phyloP scores from a whole-genome alignment of 108 stramenopile genomes.

The Nitzschia sp. region DNA sequence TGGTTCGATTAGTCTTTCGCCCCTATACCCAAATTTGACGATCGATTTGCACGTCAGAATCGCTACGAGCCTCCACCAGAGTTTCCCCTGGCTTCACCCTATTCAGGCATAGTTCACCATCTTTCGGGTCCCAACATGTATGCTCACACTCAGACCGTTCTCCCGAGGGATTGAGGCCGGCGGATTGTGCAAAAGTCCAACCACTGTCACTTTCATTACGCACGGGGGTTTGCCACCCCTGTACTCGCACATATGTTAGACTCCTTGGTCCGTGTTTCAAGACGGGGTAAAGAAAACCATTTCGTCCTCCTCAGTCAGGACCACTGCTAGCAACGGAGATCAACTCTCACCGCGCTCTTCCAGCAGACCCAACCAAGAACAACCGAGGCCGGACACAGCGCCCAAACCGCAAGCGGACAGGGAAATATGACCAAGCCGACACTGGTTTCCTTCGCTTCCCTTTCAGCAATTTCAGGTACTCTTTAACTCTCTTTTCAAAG shows the following conservation, averaged over 20 bases:
- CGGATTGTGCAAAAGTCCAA: conserved; percentile 83
- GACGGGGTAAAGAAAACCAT: conserved; percentile 91
- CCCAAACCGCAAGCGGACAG: conserved; percentile 53
- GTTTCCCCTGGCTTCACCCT: conserved; percentile 96
- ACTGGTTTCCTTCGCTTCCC: conserved; percentile 93
- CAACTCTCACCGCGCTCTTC: conserved; percentile 43
- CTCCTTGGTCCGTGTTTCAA: conserved; percentile 98
- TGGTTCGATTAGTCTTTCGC: conserved; percentile 98
- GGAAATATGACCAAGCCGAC: conserved; percentile 56
- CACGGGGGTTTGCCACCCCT: conserved; percentile 86
- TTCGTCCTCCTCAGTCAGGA: conserved; percentile 58
- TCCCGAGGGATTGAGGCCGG: conserved; percentile 84
- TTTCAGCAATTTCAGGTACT: conserved; percentile 97
- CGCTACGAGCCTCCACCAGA: conserved; percentile 94
- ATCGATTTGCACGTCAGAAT: conserved; percentile 96
- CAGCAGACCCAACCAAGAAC: conserved; percentile 45
- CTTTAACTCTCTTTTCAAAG: conserved; percentile 99
- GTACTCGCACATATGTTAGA: conserved; percentile 93
- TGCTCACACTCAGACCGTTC: conserved; percentile 93
- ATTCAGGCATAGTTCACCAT: conserved; percentile 97
- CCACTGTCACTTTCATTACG: conserved; percentile 92
- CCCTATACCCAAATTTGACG: conserved; percentile 96
- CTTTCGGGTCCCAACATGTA: conserved; percentile 94
- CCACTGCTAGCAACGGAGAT: conserved; percentile 31
- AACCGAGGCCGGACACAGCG: conserved; percentile 62